Conservation (phyloP, 2,329 filamentous ascomycete species). For the Pseudogymnoascus sp. region DNA sequence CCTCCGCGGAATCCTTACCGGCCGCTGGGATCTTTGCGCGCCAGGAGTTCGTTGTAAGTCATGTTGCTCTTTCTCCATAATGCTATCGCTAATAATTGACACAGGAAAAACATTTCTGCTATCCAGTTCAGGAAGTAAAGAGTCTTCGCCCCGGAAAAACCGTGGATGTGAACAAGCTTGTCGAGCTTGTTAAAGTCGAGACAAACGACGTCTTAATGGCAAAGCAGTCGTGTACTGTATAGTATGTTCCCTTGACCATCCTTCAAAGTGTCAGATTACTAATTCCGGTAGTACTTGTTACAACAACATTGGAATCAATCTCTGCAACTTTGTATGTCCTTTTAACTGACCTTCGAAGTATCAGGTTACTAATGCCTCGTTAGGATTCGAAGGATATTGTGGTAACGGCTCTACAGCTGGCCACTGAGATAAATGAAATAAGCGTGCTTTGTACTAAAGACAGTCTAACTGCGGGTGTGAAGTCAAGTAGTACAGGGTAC, state of each 20-base stretch:
- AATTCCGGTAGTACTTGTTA: neutral
- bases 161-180: neutral
- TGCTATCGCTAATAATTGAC: neutral
- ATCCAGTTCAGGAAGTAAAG: neutral
- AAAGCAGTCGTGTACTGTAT: neutral
- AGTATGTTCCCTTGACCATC: no score
- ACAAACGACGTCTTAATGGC: neutral
- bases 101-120: neutral
- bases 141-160: neutral
- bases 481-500: neutral
- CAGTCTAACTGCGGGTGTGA: neutral
- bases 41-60: neutral
- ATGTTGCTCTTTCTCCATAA: neutral
- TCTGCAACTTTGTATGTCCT: neutral
- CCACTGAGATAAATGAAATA: neutral
- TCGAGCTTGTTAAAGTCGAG: neutral
- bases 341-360: neutral
- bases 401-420: neutral
- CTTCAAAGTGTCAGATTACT: no score
- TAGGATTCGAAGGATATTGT: neutral
- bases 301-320: neutral
- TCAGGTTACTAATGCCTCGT: neutral
- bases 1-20: neutral
- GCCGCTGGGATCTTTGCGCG: neutral
- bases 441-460: neutral